These are phyloP conservation scores for Mycena crocata DNA, from an alignment of 768 basidiomycete genomes.

Conservation along the genomic window DNA sequence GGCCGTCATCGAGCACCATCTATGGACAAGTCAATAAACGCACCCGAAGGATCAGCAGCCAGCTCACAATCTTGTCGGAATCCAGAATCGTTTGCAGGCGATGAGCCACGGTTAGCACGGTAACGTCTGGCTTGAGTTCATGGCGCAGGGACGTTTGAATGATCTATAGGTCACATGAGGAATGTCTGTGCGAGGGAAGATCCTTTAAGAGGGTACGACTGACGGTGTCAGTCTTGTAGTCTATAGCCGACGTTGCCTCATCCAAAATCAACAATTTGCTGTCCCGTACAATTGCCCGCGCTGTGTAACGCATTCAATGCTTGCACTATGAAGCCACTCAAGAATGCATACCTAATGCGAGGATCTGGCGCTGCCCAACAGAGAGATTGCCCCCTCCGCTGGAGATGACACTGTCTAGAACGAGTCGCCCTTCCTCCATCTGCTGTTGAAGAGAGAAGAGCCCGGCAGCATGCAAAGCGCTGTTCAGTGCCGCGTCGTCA, in stretches of 20 bases:
- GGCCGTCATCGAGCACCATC: conserved; percentile 61
- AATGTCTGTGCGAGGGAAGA: no score
- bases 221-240: conserved; percentile 75
- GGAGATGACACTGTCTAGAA: conserved; percentile 64
- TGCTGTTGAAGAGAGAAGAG: conserved; percentile 47
- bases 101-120: conserved; percentile 66
- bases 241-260: conserved; percentile 63
- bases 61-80: conserved; percentile 57
- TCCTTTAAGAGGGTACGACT: no score
- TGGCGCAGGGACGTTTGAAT: conserved; percentile 75
- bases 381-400: conserved; percentile 72
- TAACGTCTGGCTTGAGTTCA: conserved; percentile 69
- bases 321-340: not conserved
- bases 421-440: conserved; percentile 40
- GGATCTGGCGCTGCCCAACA: conserved; percentile 50
- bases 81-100: conserved; percentile 71
- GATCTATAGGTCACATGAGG: no score
- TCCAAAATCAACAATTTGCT: conserved; percentile 67
- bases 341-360: conserved; percentile 64
- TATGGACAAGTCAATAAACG: conserved; percentile 19
- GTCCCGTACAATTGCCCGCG: conserved; percentile 64
- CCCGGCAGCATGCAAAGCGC: conserved; percentile 56
- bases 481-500: conserved; percentile 65
- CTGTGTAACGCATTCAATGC: conserved; percentile 50
- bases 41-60: not conserved